These are phyloP conservation scores for Lichtheimia ramosa DNA, from an alignment of 371 early-diverging fungal species.

Conservation along the genomic window DNA sequence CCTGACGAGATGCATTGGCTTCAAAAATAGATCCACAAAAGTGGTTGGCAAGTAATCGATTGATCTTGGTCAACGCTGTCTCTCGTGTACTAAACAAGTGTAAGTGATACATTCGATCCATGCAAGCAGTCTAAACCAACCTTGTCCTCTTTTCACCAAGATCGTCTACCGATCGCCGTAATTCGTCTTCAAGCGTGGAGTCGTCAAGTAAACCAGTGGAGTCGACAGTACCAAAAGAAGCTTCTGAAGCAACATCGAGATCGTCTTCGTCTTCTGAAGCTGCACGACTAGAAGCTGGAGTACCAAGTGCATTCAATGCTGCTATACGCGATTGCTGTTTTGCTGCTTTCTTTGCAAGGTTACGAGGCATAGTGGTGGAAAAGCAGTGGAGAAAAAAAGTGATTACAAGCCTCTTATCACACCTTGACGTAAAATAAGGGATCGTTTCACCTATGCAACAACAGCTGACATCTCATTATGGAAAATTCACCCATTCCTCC, in stretches of 20 bases:
- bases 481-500: too few relatives aligned
- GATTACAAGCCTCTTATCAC: too few relatives aligned
- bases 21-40: constrained; percentile 23
- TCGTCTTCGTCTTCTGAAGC: constrained; percentile 21
- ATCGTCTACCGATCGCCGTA: constrained; percentile 15
- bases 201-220: constrained; percentile 6
- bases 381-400: constrained; percentile 15
- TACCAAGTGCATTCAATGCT: constrained; percentile 19
- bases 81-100: constrained; percentile 16
- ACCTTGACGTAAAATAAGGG: neutral
- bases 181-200: constrained; percentile 7
- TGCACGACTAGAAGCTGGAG: constrained; percentile 16
- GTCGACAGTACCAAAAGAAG: constrained; percentile 10
- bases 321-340: constrained; percentile 21
- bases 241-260: constrained; percentile 8
- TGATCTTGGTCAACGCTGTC: constrained; percentile 20
- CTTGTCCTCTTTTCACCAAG: constrained; percentile 20
- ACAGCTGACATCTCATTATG: too few relatives aligned
- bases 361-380: constrained; percentile 22
- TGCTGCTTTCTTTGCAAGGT: constrained; percentile 16
- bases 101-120: neutral
- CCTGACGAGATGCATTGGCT: constrained; percentile 15
- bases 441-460: too few relatives aligned
- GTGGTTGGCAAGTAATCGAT: constrained; percentile 17
- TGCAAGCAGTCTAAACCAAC: neutral